A percentile compares a stretch with the other conserved stretches of the same genome.
Conservation (phyloP, 106 monocot species). For the Allium fistulosum region DNA sequence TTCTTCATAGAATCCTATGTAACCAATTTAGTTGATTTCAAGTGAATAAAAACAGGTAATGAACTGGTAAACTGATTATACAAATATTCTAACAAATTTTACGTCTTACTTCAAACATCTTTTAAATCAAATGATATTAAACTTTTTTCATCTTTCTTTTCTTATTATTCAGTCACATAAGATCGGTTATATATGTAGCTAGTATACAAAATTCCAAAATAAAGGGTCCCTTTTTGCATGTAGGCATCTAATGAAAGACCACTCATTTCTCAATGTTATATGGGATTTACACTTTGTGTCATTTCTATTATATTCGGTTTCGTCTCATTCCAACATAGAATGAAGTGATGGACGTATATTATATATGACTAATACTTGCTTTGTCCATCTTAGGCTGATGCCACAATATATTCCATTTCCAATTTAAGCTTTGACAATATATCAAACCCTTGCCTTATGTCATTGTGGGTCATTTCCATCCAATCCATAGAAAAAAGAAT, state of each 20-base stretch:
- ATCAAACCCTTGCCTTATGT: background rate
- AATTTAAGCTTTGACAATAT: conserved; percentile 6
- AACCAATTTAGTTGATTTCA: too few species aligned
- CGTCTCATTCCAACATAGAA: conserved; percentile 9
- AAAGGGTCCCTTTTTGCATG: too few species aligned
- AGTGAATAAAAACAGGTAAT: too few species aligned
- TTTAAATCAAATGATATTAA: too few species aligned
- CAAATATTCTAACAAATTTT: too few species aligned
- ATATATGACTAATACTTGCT: background rate
- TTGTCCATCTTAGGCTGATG: background rate
- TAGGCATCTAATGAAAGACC: background rate
- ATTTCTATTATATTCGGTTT: background rate
- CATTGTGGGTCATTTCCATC: background rate
- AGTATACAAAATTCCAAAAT: too few species aligned
- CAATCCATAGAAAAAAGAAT: background rate
- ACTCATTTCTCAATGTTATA: conserved; percentile 2
- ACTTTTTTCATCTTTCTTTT: too few species aligned
- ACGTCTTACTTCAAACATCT: too few species aligned
- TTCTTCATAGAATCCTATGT: too few species aligned
- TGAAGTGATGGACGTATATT: background rate
- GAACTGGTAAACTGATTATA: too few species aligned
- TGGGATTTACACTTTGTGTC: conserved; percentile 4
- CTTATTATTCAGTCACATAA: too few species aligned
- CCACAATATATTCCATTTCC: conserved; percentile 7
- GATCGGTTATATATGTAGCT: too few species aligned